Evolutionary conservation across 2,329 filamentous ascomycete species (phyloP).

Genomic region (Fusarium dimerum): DNA sequence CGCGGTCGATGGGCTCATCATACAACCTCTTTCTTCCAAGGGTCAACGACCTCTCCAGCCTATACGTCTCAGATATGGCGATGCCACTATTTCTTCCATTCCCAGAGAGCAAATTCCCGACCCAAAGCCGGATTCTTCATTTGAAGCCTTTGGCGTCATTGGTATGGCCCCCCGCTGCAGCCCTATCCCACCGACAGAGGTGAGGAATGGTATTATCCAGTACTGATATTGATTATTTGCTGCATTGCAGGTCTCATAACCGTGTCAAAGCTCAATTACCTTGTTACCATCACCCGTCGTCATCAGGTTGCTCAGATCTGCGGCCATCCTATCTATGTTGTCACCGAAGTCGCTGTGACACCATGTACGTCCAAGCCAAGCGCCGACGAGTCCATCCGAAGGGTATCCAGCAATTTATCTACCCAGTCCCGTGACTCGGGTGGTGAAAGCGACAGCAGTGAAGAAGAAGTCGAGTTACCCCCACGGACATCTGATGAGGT

Average conservation of each 20-base stretch:
- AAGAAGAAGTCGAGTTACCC: slow-evolving; percentile 44
- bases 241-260: slow-evolving; percentile 71
- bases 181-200: not conserved
- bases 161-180: slow-evolving; percentile 40
- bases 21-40: slow-evolving; percentile 69
- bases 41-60: slow-evolving; percentile 57
- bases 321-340: slow-evolving; percentile 79
- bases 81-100: slow-evolving; percentile 48
- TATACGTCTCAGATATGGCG: slow-evolving; percentile 71
- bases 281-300: slow-evolving; percentile 83
- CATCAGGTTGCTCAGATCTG: slow-evolving; percentile 87
- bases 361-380: slow-evolving; percentile 77
- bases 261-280: slow-evolving; percentile 77
- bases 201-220: slow-evolving; percentile 5
- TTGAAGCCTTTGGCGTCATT: slow-evolving; percentile 62
- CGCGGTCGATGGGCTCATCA: slow-evolving; percentile 77
- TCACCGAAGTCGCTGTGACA: slow-evolving; percentile 89
- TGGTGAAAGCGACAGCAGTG: slow-evolving; percentile 48
- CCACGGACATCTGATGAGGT: slow-evolving; percentile 43
- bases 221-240: not conserved
- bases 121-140: slow-evolving; percentile 48
- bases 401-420: slow-evolving; percentile 52
- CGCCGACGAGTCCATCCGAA: slow-evolving; percentile 69
- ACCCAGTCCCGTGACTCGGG: slow-evolving; percentile 40
- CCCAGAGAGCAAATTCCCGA: slow-evolving; percentile 49